Base-by-base conservation (phyloP, 192 early-diverging fungal genomes). In the Entomortierella lignicola region DNA sequence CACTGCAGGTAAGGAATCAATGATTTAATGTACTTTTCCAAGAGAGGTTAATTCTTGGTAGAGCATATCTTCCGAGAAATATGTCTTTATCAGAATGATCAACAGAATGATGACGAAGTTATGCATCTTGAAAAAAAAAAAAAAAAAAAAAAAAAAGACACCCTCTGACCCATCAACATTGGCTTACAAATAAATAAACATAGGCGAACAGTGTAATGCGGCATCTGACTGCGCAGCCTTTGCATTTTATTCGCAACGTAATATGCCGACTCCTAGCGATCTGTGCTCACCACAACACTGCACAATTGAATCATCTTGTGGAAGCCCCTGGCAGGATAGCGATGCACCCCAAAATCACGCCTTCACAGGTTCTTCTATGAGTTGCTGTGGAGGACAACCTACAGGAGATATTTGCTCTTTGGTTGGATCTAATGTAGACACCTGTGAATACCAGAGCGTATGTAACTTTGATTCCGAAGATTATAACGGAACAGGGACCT, bases 251-350 rank as follows among this genome's bases (percentile, higher is more conserved):
- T 29, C 31, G n/a, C 62, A 77, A 27, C 34, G 66, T 12, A 83
- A 79, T 31, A 48, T 82, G 32, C 47, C 67, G 27, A 43, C 66
- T 29, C 77, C 63, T 11, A 29, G 25, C 18, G 72, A 80, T 15
- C 61, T 87, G 47, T 87, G 90, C 63, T 79, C 83, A 1, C 85
- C 89, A 12, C 64, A 81, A 17, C 82, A 83, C 43, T 90, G 89
- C 66, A 89, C 89, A 10, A 62, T 90, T 15, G 90, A 87, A 47
- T 89, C 89, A 11, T 83, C 81, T 0, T 92, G 90, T 60, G 88
- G 83, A 32, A 86, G 86, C 23, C 87, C 86, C 15, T 90, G 89
- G 89, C 84, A 85, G 27, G 72, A 86, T 10, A 66, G 71, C 2
- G 80, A 83, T 23, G 83, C 86, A 11, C 86, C 85, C 58, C 61